Evolutionary conservation across 139 green algal species (phyloP).

Genomic region (Tetradesmus lagerheimii): DNA sequence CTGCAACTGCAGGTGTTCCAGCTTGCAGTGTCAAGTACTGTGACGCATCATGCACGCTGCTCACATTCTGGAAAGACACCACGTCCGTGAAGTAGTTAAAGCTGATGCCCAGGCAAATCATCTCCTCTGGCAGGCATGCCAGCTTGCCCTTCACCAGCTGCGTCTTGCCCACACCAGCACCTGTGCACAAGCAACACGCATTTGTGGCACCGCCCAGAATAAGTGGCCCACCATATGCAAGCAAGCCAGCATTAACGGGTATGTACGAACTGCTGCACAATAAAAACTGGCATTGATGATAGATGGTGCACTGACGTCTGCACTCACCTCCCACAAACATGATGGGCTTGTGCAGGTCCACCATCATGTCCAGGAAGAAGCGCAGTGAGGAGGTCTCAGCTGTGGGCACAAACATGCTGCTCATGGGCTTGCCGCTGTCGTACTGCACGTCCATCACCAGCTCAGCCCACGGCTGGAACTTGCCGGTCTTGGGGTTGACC

Average conservation of each 20-base stretch:
- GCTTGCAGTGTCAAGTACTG: neutral
- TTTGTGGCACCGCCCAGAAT: too few relatives aligned
- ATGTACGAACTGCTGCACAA: too few relatives aligned
- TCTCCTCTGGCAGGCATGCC: constrained; percentile 74
- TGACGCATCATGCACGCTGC: neutral
- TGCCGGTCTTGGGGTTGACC: constrained; percentile 87
- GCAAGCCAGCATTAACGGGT: too few relatives aligned
- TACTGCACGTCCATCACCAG: constrained; percentile 86
- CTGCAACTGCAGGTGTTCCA: neutral
- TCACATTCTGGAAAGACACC: constrained; percentile 67
- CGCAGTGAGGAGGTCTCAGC: constrained; percentile 85
- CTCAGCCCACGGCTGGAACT: constrained; percentile 90
- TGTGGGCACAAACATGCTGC: constrained; percentile 87
- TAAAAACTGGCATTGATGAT: neutral
- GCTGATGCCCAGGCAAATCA: constrained; percentile 78
- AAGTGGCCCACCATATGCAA: too few relatives aligned
- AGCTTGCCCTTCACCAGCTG: constrained; percentile 94
- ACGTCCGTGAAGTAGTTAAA: constrained; percentile 93
- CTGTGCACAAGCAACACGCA: neutral
- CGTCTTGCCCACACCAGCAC: constrained; percentile 86
- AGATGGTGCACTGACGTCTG: too few relatives aligned
- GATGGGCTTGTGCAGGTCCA: constrained; percentile 87
- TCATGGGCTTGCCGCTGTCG: constrained; percentile 60
- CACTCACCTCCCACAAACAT: constrained; percentile 90
- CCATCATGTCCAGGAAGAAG: constrained; percentile 91